Percentiles rank a stretch among this genome's conserved stretches.
Evolutionary conservation across 495 filamentous ascomycete genomes (phyloP).

Genomic region (Viridothelium virens): DNA sequence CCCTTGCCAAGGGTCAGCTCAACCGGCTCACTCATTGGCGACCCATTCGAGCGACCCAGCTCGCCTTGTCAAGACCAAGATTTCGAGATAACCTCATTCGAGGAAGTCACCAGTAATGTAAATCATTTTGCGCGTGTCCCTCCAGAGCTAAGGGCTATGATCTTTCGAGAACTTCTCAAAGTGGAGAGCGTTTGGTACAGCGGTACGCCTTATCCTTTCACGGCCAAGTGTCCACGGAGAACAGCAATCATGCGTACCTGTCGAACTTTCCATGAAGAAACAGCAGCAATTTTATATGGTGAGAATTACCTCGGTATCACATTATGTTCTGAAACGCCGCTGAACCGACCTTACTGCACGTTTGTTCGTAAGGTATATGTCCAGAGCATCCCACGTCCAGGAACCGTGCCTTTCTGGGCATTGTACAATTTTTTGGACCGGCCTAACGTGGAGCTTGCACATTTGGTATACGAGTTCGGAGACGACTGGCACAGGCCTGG

Average conservation of each 20-base stretch:
- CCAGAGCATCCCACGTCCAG: neutral
- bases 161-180: neutral
- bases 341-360: neutral
- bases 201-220: too few relatives aligned
- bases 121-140: neutral
- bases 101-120: neutral
- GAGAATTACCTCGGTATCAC: neutral
- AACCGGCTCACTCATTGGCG: too few relatives aligned
- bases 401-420: neutral
- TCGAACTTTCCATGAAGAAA: constrained; percentile 20
- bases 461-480: neutral
- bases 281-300: constrained; percentile 16
- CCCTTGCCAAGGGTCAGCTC: too few relatives aligned
- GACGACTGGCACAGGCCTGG: too few relatives aligned
- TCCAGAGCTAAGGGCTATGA: neutral
- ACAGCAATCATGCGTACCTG: constrained; percentile 17
- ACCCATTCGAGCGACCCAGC: too few relatives aligned
- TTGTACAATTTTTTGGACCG: neutral
- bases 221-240: too few relatives aligned
- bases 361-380: neutral
- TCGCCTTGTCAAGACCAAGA: too few relatives aligned
- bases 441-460: neutral
- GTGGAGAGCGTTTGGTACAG: too few relatives aligned
- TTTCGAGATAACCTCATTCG: too few relatives aligned
- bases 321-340: too few relatives aligned